phyloP scores from a whole-genome alignment of 371 early-diverging fungal genomes.

The Lichtheimia ramosa region DNA sequence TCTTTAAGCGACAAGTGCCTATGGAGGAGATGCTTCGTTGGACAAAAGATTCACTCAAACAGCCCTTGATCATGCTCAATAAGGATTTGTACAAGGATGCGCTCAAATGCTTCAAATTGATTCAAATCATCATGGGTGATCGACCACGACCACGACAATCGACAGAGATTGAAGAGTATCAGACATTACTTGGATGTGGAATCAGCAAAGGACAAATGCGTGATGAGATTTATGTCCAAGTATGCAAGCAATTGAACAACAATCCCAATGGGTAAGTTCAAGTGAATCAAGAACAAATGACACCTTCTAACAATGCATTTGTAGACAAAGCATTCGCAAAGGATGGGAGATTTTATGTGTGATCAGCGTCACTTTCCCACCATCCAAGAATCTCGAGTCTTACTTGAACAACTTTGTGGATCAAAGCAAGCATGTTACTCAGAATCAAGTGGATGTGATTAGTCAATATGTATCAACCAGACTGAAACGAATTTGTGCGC shows the following conservation, averaged over 20 bases:
- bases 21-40: conserved; percentile 84
- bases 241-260: conserved; percentile 86
- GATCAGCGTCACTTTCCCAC: conserved; percentile 83
- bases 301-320: background rate
- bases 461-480: conserved; percentile 64
- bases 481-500: conserved; percentile 69
- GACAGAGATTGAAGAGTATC: conserved; percentile 62
- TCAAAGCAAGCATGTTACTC: conserved; percentile 53
- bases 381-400: conserved; percentile 85
- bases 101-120: conserved; percentile 76
- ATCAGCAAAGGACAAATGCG: conserved; percentile 78
- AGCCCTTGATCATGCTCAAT: conserved; percentile 81
- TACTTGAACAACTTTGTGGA: conserved; percentile 82
- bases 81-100: conserved; percentile 85
- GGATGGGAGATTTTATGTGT: conserved; percentile 91
- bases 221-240: conserved; percentile 94
- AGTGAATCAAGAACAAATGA: background rate
- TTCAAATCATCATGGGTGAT: conserved; percentile 88
- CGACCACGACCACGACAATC: conserved; percentile 34
- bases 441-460: conserved; percentile 57
- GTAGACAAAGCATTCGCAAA: conserved; percentile 65
- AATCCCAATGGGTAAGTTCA: conserved; percentile 70
- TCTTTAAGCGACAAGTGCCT: conserved; percentile 82
- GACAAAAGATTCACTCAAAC: conserved; percentile 76
- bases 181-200: conserved; percentile 75